Base-by-base conservation (phyloP, 331 rosid genomes). In the Phaseolus coccineus region DNA sequence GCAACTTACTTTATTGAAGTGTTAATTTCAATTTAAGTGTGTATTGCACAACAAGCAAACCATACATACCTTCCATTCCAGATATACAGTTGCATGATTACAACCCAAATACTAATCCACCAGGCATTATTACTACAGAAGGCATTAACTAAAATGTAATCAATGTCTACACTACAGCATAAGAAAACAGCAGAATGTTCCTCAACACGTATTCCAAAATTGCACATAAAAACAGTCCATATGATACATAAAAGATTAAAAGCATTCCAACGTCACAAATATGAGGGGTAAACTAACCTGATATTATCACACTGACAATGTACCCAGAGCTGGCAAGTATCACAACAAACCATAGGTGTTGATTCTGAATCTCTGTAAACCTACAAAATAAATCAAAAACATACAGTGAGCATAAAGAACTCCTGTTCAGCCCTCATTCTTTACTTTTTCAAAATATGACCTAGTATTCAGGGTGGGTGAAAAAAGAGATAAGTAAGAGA, bases 311-410 rank as follows among this genome's bases (percentile, higher is more conserved):
- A 96, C 33, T 93, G 96, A 84, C 99, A 96, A 85, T 96, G 99
- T 79, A 96, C 98, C 99, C 99, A 96, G 27, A 97, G 97, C 89
- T 93, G 96, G 94, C 99, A 96, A 69, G 86, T 33, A 80, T 96
- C 99, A 83, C 99, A 96, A 88, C 99, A 93, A 80, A 96, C 98
- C 99, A 96, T 96, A n/a, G 99, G 99, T 30, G 99, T 96, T 24
- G 89, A 86, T 69, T 86, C 89, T 61, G 89, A 86, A 77, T 86
- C 89, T 81, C 89, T 86, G 80, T 86, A 86, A 55, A 96, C 99
- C 99, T 96, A 84, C 82, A 82, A 84, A 83, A 69, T 63, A 78
- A 69, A 66, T 59, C 71, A 66, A 80, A 42, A 42, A 16, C 39
- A 78, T 24, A 51, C 5, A 62, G 25, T 82, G 77, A 84, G 58